Base-by-base conservation (phyloP, 768 basidiomycete species). In the Rhodotorula kratochvilovae region DNA sequence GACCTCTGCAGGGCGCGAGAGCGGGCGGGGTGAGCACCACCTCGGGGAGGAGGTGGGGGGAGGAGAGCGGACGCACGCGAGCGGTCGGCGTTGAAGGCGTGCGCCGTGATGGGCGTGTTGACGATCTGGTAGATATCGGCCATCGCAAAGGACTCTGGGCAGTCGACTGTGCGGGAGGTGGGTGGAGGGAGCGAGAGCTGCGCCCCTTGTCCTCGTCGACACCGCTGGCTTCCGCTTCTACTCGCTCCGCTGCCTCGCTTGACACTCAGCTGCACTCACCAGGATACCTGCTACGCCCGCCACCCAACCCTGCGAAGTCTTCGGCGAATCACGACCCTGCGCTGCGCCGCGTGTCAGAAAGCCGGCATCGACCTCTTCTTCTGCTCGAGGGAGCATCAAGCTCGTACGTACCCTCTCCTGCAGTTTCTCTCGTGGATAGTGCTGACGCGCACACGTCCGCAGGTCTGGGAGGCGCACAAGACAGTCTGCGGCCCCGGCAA, bases 41-140 rank as follows among this genome's bases (percentile, higher is more conserved):
- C 31, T 45, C 13, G 11, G 12, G 35, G 31, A 57, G 45, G 72
- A 67, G n/a, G 51, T 48, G 58, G n/a, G 46, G 10, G 63, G 56
- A 39, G 25, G 39, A 50, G 25, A 23, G 45, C 23, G 45, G 39
- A 85, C 91, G 81, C 76, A 97, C 95, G 89, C 71, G 83, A 84
- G 75, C 91, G 87, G 79, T 95, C 91, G 33, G 87, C 88, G 77
- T 87, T 94, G 86, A 98, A 98, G 3, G 91, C 85, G 80, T 96
- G 92, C 53, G 88, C 88, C 6, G 91, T 92, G 61, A 99, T 85
- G 42, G 94, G 92, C 0, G 85, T 85, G 77, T 61, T 59, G 36
- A 62, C 39, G 54, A 75, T 63, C 43, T 69, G 68, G 50, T 53
- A 58, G 67, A 66, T 61, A 3, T 46, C 42, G 23, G 63, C 31